phyloP scores from a whole-genome alignment of 345 rosid species.

The Eucalyptus regnans region DNA sequence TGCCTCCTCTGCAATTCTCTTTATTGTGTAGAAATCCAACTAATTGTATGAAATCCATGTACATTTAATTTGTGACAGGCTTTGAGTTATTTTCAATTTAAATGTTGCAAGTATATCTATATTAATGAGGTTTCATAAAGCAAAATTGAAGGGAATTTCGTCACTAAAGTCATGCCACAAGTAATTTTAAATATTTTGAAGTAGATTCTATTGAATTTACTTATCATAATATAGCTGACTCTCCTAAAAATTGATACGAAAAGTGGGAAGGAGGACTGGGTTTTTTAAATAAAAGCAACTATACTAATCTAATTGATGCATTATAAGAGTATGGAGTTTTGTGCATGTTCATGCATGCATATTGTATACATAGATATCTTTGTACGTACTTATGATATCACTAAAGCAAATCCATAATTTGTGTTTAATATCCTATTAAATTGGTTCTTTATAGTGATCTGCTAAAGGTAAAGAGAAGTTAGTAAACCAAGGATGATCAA shows the following conservation, averaged over 20 bases:
- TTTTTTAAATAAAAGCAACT: neutral
- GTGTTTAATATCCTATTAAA: no score
- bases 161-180: no score
- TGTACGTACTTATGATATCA: fast-evolving
- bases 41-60: neutral
- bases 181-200: neutral
- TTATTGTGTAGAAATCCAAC: neutral
- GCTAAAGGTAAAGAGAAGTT: no score
- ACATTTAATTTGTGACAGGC: no score
- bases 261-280: fast-evolving
- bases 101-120: neutral
- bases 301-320: neutral
- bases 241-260: fast-evolving
- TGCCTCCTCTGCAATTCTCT: neutral
- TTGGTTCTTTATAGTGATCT: no score
- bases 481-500: no score
- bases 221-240: neutral
- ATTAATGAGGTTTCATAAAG: neutral
- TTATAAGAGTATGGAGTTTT: fast-evolving
- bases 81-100: neutral
- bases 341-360: neutral
- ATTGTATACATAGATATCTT: no score
- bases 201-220: neutral
- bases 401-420: no score
- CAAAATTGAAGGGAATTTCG: neutral